Evolutionary conservation across 768 basidiomycete genomes (phyloP).

Genomic region (Tylopilus sp.): DNA sequence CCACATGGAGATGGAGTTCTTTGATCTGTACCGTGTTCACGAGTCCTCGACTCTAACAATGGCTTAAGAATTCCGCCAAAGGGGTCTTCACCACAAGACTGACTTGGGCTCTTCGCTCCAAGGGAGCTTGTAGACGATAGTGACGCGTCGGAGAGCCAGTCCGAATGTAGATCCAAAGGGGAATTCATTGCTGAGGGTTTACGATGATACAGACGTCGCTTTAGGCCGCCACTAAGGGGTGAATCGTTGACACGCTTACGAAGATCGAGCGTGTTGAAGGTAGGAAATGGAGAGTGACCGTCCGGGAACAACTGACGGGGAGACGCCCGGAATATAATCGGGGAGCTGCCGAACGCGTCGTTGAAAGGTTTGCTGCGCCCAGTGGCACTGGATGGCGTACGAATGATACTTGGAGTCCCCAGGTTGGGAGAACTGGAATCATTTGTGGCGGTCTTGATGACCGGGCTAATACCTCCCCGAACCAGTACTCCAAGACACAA

Average conservation of each 20-base stretch:
- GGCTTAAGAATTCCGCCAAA: conserved; percentile 46
- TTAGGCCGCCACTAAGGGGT: conserved; percentile 36
- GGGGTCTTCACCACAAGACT: conserved; percentile 39
- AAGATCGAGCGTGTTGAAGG: conserved; percentile 29
- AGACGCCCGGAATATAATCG: conserved; percentile 40
- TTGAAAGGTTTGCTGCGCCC: conserved; percentile 26
- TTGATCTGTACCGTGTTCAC: conserved; percentile 7
- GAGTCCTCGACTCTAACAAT: conserved; percentile 16
- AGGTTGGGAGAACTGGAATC: conserved; percentile 31
- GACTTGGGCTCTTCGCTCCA: conserved; percentile 23
- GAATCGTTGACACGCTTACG: conserved; percentile 43
- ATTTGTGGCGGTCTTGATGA: conserved; percentile 32
- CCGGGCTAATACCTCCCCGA: conserved; percentile 48
- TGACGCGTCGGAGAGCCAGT: conserved; percentile 32
- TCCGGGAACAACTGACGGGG: conserved; percentile 40
- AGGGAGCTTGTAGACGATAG: conserved; percentile 22
- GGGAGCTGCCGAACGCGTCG: conserved; percentile 32
- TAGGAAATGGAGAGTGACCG: conserved; percentile 31
- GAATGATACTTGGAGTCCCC: conserved; percentile 29
- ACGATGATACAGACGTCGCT: conserved; percentile 29
- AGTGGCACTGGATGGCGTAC: conserved; percentile 26
- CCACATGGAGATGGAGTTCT: conserved; percentile 15
- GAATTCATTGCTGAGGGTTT: conserved; percentile 29
- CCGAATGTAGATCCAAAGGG: conserved; percentile 21
- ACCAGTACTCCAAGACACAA: conserved; percentile 64